A percentile compares a stretch with the other conserved stretches of the same genome.
Conservation (phyloP, 345 rosid genomes). For the Cochlearia excelsa region DNA sequence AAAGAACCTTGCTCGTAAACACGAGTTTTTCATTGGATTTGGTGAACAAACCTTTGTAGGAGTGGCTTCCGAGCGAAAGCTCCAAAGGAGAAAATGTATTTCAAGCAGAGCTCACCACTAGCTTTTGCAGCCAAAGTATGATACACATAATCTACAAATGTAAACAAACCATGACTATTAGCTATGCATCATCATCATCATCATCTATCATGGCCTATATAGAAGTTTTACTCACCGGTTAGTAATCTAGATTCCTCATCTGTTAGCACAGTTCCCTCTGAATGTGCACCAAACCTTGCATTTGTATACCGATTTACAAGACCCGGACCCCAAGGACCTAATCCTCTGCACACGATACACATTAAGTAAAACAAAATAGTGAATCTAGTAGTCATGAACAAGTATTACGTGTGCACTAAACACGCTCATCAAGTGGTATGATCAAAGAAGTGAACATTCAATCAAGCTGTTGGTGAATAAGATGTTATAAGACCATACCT, state of each 20-base stretch:
- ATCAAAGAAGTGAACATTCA: neutral
- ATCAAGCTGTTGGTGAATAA: neutral
- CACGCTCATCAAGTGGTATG: constrained; percentile 4
- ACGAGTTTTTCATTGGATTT: neutral
- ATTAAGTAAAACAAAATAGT: neutral
- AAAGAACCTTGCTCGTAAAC: no score
- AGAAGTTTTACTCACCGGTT: constrained; percentile 48
- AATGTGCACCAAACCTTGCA: constrained; percentile 75
- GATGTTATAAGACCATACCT: constrained; percentile 44
- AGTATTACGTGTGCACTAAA: neutral
- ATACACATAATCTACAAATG: constrained; percentile 45
- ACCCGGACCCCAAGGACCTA: constrained; percentile 98
- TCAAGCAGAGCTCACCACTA: constrained; percentile 96
- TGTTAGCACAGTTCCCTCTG: constrained; percentile 51
- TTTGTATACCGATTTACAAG: constrained; percentile 69
- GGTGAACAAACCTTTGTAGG: constrained; percentile 58
- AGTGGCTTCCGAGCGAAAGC: constrained; percentile 90
- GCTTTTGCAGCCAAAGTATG: constrained; percentile 75
- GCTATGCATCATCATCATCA: neutral
- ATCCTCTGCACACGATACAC: constrained; percentile 74
- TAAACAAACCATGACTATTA: no score
- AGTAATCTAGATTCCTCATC: constrained; percentile 74
- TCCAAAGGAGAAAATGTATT: constrained; percentile 87
- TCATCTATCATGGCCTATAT: neutral
- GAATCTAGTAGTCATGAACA: neutral